Evolutionary conservation across 2,329 filamentous ascomycete genomes (phyloP).

Genomic region (Lachnum nothofagi): DNA sequence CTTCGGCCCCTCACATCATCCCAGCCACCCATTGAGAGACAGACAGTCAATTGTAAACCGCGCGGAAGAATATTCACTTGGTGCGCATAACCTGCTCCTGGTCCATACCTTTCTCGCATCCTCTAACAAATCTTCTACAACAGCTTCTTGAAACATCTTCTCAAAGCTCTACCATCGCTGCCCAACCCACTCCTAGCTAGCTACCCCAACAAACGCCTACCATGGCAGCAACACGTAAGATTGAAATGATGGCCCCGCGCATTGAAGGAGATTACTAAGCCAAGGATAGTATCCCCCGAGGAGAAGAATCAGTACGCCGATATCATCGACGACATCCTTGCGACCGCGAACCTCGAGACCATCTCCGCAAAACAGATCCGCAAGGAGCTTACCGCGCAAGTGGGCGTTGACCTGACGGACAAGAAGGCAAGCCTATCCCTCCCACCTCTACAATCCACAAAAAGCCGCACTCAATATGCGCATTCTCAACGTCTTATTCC

Average conservation of each 20-base stretch:
- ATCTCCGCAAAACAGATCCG: slow-evolving; percentile 37
- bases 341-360: slow-evolving; percentile 33
- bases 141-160: no score
- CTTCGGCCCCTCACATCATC: neutral
- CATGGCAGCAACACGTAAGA: neutral
- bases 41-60: no score
- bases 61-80: no score
- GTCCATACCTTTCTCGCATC: neutral
- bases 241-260: neutral
- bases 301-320: slow-evolving; percentile 32
- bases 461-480: no score
- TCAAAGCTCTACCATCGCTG: neutral
- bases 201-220: no score
- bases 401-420: slow-evolving; percentile 34
- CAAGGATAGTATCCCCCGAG: slow-evolving; percentile 24
- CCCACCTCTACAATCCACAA: no score
- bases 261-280: neutral
- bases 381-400: slow-evolving; percentile 29
- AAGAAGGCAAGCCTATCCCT: slow-evolving; percentile 32
- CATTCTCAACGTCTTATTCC: no score
- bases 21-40: neutral
- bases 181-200: neutral
- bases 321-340: slow-evolving; percentile 38
- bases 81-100: no score
- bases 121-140: no score